These are phyloP conservation scores for Fusarium paranaense DNA, from an alignment of 2,329 filamentous ascomycete species.

Conservation along the genomic window DNA sequence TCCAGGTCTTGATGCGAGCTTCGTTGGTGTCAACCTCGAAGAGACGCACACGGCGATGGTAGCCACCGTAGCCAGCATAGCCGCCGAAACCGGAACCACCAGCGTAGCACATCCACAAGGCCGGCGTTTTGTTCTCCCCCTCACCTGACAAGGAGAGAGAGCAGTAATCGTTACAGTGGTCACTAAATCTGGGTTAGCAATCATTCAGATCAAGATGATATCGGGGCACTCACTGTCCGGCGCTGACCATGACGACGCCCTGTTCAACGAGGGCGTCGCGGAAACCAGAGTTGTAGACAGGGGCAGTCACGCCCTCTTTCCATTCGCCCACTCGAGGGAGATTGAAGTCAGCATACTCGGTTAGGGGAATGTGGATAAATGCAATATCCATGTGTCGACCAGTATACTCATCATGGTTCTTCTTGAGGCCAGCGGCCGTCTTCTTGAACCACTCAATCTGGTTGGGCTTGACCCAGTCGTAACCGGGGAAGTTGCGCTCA, in stretches of 20 bases:
- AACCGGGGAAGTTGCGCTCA: constrained; percentile 88
- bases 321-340: constrained; percentile 75
- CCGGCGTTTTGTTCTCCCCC: constrained; percentile 65
- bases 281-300: constrained; percentile 92
- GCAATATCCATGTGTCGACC: constrained; percentile 95
- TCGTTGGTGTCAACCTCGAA: constrained; percentile 96
- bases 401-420: constrained; percentile 84
- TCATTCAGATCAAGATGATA: neutral
- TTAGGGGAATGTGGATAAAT: constrained; percentile 96
- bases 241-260: constrained; percentile 87
- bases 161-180: constrained; percentile 98
- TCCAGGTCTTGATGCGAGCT: constrained; percentile 91
- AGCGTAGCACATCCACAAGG: constrained; percentile 98
- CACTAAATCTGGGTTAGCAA: constrained; percentile 61
- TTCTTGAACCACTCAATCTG: constrained; percentile 96
- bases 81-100: constrained; percentile 93
- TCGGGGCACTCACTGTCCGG: constrained; percentile 79
- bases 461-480: constrained; percentile 95
- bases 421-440: constrained; percentile 79
- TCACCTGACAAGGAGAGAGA: constrained; percentile 68
- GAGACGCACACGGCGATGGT: constrained; percentile 83
- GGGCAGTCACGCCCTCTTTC: constrained; percentile 88
- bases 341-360: constrained; percentile 79
- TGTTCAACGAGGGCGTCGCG: constrained; percentile 88
- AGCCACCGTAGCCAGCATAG: constrained; percentile 91